Base-by-base conservation (phyloP, 2,329 filamentous ascomycete genomes). In the Claviceps digitariae region DNA sequence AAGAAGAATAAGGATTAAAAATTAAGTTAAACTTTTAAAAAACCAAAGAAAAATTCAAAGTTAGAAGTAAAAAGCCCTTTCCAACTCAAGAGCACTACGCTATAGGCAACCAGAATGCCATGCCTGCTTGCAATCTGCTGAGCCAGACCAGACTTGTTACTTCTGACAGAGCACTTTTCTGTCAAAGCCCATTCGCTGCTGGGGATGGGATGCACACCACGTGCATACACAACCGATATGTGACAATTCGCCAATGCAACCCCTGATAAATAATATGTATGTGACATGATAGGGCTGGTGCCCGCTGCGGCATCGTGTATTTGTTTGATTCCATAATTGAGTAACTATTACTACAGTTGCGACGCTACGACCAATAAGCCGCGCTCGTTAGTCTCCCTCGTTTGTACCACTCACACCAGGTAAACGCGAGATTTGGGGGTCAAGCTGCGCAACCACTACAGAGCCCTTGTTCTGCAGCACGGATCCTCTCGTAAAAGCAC, bases 341-440 rank as follows among this genome's bases (percentile, higher is more conserved):
- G 36, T 43, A 43, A 43, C 20, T 21, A 48, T 48, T 23, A 41
- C 34, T 36, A 20, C 36, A 8, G 25, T 34, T 48, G 27, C 34
- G 6, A 52, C 43, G 29, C 31, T 21, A 20, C 43, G 25, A 34
- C 51, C 44, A 48, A 52, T 43, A 17, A 52, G 44, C 25, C 51
- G 25, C 38, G 8, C 36, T 48, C 38, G n/a, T 48, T n/a, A 12
- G 48, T 29, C 21, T 23, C 36, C 25, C 44, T 48, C 23, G 34
- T 27, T 25, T 48, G 51, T 48, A 25, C 45, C 13, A 52, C 51
- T 29, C 51, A 52, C 38, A 43, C 27, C 5, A 40, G 25, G 29
- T 12, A 15, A 48, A 52, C 38, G 43, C 44, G 25, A 52, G 45
- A 48, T 48, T 52, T 52, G 45, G 10, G 51, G 5, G 25, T n/a